These are phyloP conservation scores for Coccinonectria pachysandricola DNA, from an alignment of 2,329 filamentous ascomycete genomes.

Conservation along the genomic window DNA sequence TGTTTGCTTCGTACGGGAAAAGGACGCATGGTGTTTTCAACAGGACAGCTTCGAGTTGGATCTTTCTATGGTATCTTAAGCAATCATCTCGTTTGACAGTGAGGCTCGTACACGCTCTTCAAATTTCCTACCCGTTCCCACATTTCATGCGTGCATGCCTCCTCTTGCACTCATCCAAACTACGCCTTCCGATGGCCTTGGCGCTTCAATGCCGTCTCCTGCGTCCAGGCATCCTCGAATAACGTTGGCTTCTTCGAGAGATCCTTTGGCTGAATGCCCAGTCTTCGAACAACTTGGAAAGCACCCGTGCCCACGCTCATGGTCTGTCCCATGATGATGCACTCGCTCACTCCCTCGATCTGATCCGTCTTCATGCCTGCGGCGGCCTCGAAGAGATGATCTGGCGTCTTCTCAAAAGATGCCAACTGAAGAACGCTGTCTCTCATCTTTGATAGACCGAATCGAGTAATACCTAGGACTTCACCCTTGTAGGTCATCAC, in stretches of 20 bases:
- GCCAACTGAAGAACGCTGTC: conserved; percentile 90
- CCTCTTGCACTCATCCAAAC: no score
- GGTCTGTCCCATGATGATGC: conserved; percentile 96
- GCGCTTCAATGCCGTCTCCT: conserved; percentile 14
- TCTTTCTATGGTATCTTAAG: no score
- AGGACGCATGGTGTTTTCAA: no score
- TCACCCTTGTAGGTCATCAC: conserved; percentile 99
- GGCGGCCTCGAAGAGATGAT: conserved; percentile 92
- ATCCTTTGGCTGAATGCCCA: conserved; percentile 55
- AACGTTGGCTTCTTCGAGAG: conserved; percentile 49
- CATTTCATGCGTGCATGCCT: no score
- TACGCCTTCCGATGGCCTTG: conserved; percentile 11
- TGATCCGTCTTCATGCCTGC: conserved; percentile 83
- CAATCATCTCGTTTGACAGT: no score
- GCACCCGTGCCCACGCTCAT: conserved; percentile 86
- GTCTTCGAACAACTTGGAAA: conserved; percentile 73
- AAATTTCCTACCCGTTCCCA: no score
- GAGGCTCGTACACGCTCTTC: no score
- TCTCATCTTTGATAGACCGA: conserved; percentile 92
- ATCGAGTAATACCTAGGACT: conserved; percentile 90
- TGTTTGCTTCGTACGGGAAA: no score
- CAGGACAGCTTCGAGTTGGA: no score
- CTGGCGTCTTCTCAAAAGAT: conserved; percentile 95
- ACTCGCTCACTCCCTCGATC: conserved; percentile 90
- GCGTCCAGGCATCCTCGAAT: conserved; percentile 60